Conservation (phyloP, 139 green algal species). For the Coelastrella sp. region DNA sequence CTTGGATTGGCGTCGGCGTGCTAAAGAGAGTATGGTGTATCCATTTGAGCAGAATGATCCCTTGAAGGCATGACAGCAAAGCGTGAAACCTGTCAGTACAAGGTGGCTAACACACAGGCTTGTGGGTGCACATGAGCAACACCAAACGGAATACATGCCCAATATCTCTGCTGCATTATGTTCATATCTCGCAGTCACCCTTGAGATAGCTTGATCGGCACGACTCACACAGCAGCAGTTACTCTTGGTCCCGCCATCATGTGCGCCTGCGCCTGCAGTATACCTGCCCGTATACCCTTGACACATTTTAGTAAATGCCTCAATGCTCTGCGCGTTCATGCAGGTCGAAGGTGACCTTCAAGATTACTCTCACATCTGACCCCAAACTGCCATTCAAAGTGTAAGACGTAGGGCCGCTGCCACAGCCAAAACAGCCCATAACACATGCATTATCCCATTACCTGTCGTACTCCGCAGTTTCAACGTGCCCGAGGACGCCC, state of each 20-base stretch:
- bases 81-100: neutral
- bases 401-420: constrained; percentile 49
- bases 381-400: constrained; percentile 97
- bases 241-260: neutral
- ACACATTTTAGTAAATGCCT: neutral
- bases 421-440: neutral
- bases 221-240: neutral
- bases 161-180: neutral
- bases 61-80: neutral
- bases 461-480: constrained; percentile 73
- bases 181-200: neutral
- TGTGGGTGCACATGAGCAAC: too few relatives aligned
- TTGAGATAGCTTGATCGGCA: neutral
- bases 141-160: neutral
- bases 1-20: too few relatives aligned
- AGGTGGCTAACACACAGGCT: too few relatives aligned
- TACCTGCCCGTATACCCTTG: neutral
- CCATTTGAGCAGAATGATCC: neutral
- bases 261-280: neutral
- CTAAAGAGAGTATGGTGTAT: neutral
- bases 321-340: neutral
- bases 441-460: neutral
- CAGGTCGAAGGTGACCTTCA: constrained; percentile 95
- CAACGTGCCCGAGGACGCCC: constrained; percentile 94
- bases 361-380: constrained; percentile 96